Evolutionary conservation across 2,329 filamentous ascomycete genomes (phyloP), one percentile per base, ranked within the genome.

Genomic region (Pezicula carpinea): DNA sequence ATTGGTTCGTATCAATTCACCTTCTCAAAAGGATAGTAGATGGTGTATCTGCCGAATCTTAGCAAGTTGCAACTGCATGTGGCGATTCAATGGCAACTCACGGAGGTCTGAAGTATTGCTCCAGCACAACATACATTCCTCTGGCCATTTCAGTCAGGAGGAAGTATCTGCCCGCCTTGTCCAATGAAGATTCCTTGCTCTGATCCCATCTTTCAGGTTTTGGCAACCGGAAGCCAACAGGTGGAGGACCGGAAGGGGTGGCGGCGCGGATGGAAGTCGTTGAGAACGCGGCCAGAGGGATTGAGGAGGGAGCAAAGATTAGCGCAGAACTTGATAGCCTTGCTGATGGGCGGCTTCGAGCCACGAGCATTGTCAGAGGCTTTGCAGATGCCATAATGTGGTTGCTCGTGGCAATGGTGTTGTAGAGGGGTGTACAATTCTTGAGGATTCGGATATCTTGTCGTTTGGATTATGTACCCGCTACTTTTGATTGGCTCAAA

Each of bases 1-100:
- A 26, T 18, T 5, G 18, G 26, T 23, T 29, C 14, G 4, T 15
- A n/a, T 18, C 18, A 36, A 63, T 63, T 43, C 70, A 82, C 79
- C 78, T 99, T 99, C 69, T 99, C 93, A 71, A 96, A 99, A 36
- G 93, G 93, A 66, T 99, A 99, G 76, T 83, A 96, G 65, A 99
- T 99, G 43, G 93, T 99, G 72, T 97, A 96, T 61, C 91, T 96
- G 62, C 22, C 33, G 14, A 17, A 29, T 40, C 48, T 70, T 58
- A 71, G 57, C 44, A 54, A 34, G 34, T 47, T 41, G 10, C 15
- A 11, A 14, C 14, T 7, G 22, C 33, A n/a, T 14, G 18, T 58
- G 40, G 55, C 48, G 40, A 40, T 49, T 53, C 52, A 58, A 59
- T 53, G 49, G 51, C 40, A 48, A 90, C 90, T 79, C 79, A 97